A percentile compares a stretch with the other conserved stretches of the same genome.
phyloP scores from a whole-genome alignment of 2,329 filamentous ascomycete species.

The Macroventuria anomochaeta region DNA sequence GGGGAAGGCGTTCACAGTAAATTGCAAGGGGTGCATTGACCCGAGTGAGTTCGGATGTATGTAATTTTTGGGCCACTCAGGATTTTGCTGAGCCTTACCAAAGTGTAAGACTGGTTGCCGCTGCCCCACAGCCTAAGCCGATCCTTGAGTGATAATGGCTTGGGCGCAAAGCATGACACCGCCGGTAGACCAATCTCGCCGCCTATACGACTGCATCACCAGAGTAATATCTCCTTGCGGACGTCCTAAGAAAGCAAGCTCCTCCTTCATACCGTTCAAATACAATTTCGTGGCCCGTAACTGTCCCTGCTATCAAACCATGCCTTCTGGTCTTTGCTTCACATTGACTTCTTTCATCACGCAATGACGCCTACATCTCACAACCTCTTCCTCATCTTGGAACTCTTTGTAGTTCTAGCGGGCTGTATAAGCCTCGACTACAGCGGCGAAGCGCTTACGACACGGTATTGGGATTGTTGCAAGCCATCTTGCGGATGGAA shows the following conservation, averaged over 20 bases:
- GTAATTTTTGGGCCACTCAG: slow-evolving; percentile 3
- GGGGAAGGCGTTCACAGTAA: slow-evolving; percentile 20
- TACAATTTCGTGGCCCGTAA: slow-evolving; percentile 41
- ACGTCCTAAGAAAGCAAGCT: slow-evolving; percentile 43
- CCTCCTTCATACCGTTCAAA: slow-evolving; percentile 31
- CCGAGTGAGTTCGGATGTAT: slow-evolving; percentile 12
- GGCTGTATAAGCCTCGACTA: slow-evolving; percentile 34
- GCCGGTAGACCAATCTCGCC: slow-evolving; percentile 4
- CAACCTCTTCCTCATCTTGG: slow-evolving; percentile 5
- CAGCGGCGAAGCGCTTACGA: slow-evolving; percentile 43
- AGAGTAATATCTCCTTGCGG: slow-evolving; percentile 46
- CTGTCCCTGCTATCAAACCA: slow-evolving; percentile 42
- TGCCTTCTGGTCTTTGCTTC: slow-evolving; percentile 40
- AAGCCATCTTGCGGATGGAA: slow-evolving; percentile 71
- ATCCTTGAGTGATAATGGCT: slow-evolving; percentile 43
- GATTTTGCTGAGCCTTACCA: background rate
- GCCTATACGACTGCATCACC: slow-evolving; percentile 10
- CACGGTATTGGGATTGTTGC: slow-evolving; percentile 66
- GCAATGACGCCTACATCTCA: slow-evolving; percentile 43
- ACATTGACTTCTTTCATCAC: slow-evolving; percentile 39
- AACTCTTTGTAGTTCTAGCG: slow-evolving; percentile 32
- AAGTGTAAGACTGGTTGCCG: slow-evolving; percentile 22
- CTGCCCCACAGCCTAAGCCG: slow-evolving; percentile 41
- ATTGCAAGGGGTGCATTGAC: slow-evolving; percentile 20
- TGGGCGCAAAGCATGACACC: slow-evolving; percentile 32